Conservation (phyloP, 352 stramenopile genomes). For the Globisporangium splendens region DNA sequence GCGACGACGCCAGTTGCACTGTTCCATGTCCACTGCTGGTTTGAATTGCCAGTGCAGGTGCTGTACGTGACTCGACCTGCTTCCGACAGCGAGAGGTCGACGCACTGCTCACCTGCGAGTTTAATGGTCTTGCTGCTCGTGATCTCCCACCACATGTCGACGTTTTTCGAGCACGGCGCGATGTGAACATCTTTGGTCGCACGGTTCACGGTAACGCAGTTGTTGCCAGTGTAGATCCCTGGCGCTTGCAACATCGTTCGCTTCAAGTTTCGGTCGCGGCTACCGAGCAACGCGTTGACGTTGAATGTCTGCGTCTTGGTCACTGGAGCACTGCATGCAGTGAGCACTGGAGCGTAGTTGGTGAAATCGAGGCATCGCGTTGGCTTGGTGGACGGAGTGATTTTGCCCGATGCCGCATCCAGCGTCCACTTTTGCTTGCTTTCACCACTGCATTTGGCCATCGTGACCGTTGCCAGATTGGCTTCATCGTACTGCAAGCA, state of each 20-base stretch:
- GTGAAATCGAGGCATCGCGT: background rate
- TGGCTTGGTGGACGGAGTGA: background rate
- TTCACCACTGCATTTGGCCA: slow-evolving; percentile 5
- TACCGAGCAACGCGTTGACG: background rate
- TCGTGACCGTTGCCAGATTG: background rate
- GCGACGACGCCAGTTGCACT: background rate
- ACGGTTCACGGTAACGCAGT: slow-evolving; percentile 9
- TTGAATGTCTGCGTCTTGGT: slow-evolving; percentile 1
- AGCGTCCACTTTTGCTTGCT: slow-evolving; percentile 16
- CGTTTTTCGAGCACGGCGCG: background rate
- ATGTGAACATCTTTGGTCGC: slow-evolving; percentile 1
- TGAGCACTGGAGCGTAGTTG: background rate
- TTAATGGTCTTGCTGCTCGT: slow-evolving; percentile 1
- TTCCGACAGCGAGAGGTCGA: background rate
- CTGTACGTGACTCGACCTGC: background rate
- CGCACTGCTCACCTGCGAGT: slow-evolving; percentile 2
- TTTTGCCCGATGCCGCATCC: background rate
- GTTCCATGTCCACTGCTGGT: slow-evolving; percentile 4
- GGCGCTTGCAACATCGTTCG: slow-evolving; percentile 7
- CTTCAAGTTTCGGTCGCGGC: background rate
- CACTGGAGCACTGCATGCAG: background rate
- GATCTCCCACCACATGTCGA: slow-evolving; percentile 13
- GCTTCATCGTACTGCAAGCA: slow-evolving; percentile 5
- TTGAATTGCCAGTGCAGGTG: background rate
- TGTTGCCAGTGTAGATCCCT: background rate